These are phyloP conservation scores for Corylus americana DNA, from an alignment of 306 rosid species.

Conservation along the genomic window DNA sequence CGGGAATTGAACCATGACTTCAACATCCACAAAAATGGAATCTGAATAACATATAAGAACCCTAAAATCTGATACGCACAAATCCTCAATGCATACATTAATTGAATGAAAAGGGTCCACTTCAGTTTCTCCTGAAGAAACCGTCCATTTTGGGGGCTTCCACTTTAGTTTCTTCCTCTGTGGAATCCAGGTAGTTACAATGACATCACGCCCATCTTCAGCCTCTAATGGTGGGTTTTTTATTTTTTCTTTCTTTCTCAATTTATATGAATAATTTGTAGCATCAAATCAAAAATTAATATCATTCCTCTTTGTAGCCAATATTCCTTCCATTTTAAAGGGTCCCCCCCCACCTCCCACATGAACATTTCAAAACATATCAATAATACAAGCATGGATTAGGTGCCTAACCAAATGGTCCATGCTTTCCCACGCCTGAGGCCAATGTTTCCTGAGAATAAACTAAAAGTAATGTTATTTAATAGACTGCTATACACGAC, in stretches of 20 bases:
- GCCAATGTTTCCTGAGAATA: no score
- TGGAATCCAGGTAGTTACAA: constrained; percentile 37
- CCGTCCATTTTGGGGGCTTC: background rate
- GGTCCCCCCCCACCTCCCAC: constrained; percentile 22
- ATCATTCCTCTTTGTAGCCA: constrained; percentile 16
- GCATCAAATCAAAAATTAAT: no score
- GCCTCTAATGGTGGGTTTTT: constrained; percentile 15
- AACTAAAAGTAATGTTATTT: no score
- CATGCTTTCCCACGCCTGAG: background rate
- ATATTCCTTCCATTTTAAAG: constrained; percentile 10
- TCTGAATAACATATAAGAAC: background rate
- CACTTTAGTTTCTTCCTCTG: background rate
- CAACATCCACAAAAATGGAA: constrained; percentile 2
- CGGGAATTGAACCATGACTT: constrained; percentile 12
- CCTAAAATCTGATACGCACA: background rate
- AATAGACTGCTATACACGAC: no score
- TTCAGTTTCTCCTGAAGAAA: background rate
- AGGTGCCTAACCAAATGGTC: background rate
- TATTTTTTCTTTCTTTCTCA: no score
- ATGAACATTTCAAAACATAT: background rate
- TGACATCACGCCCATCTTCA: constrained; percentile 29
- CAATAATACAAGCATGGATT: background rate
- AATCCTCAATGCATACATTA: background rate
- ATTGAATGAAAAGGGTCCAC: constrained; percentile 8
- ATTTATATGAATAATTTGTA: no score